Base-by-base conservation (phyloP, 225 moss, liverwort and hornwort species). In the Neckera pumila region DNA sequence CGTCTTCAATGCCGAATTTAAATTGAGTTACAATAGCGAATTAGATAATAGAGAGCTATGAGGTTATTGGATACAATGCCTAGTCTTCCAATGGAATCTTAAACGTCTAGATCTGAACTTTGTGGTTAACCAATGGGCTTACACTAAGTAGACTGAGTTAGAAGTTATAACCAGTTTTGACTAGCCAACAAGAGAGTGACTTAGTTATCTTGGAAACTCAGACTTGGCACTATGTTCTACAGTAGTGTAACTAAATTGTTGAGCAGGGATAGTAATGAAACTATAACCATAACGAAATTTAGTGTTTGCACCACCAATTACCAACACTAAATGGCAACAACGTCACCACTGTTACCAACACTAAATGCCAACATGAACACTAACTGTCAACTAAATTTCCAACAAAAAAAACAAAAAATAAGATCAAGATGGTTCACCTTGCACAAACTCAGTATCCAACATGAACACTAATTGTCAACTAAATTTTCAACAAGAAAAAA, bases 281-380 rank as follows among this genome's bases (percentile, higher is more conserved):
- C 63, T 28, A 28, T 10, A 17, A 28, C 28, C 16, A 14, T 28
- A 9, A 15, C 27, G 26, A 9, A 16, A 71, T 71, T 16, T 42
- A 27, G 16, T 43, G 9, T 43, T 45, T 45, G 45, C 45, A 45
- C 8, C 45, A 45, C 9, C 43, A 70, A 38, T 13, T 69, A 22
- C 13, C 38, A 69, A n/a, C 36, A n/a, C 14, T 25, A 40, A 25
- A 25, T 70, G 14, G 8, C 4, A 70, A 40, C 70, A 25, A 26
- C 0, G 8, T 0, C 0, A 0, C 23, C 40, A 25, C 14, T 26
- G 25, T 12, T n/a, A 38, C 22, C 38, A n/a, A 67, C 9, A n/a
- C 11, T 13, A 40, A 70, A 70, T 70, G 40, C 2, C 23, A 40
- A 23, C 7, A 25, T 21, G 67, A 67, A 14, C 14, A 40, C 14